Percentiles rank a stretch among this genome's conserved stretches.
phyloP scores from a whole-genome alignment of 2,329 filamentous ascomycete genomes.

The Gliomastix tumulicola region DNA sequence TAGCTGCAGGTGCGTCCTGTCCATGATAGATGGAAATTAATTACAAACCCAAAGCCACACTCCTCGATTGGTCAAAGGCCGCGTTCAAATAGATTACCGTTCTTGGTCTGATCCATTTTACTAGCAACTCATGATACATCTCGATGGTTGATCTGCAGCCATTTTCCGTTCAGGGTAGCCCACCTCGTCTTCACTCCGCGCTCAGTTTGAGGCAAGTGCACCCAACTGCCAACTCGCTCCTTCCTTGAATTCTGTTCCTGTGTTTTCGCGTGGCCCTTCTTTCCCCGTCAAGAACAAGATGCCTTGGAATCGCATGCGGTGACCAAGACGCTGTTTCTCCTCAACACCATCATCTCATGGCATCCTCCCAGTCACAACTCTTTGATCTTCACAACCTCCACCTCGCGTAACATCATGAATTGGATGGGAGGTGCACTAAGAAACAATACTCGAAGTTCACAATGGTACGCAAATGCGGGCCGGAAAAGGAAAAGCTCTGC shows the following conservation, averaged over 20 bases:
- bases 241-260: not conserved
- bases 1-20: no score
- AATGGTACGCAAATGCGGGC: conserved; percentile 20
- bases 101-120: no score
- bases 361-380: not conserved
- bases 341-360: not conserved
- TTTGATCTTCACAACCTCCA: not conserved
- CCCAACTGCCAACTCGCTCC: not conserved
- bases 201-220: no score
- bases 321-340: not conserved
- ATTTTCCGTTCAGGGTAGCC: no score
- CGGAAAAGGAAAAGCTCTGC: conserved; percentile 31
- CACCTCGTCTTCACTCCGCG: no score
- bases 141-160: no score
- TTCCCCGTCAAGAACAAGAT: not conserved
- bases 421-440: conserved; percentile 30
- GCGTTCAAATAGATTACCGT: no score
- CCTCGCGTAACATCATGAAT: conserved; percentile 23
- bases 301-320: not conserved
- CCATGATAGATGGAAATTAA: no score
- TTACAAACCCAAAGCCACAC: no score
- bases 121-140: no score
- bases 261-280: not conserved
- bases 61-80: no score
- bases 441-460: conserved; percentile 24